Percentiles rank a stretch among this genome's conserved stretches.
phyloP scores from a whole-genome alignment of 257 asterid genomes.

The Przewalskia tangutica region DNA sequence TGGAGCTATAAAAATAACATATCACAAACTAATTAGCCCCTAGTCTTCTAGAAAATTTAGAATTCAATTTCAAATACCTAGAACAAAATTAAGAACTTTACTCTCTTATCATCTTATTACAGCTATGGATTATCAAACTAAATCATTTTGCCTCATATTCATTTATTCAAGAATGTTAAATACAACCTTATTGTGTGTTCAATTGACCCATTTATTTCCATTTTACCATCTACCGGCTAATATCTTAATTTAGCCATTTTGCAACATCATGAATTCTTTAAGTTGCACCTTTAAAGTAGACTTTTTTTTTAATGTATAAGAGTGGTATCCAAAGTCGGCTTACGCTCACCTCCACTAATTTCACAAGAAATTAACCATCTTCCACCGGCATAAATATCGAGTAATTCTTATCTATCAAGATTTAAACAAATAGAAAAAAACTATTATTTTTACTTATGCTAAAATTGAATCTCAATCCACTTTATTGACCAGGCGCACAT shows the following conservation, averaged over 20 bases:
- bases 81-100: background rate
- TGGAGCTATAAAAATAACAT: slow-evolving; percentile 31
- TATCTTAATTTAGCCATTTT: too few species aligned
- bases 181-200: background rate
- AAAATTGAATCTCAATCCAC: too few species aligned
- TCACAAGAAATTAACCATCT: too few species aligned
- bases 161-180: background rate
- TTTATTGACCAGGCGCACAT: too few species aligned
- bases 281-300: background rate
- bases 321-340: too few species aligned
- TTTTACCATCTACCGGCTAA: background rate
- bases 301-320: too few species aligned
- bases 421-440: too few species aligned
- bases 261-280: background rate
- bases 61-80: background rate
- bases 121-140: background rate
- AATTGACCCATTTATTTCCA: too few species aligned
- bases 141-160: background rate
- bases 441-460: too few species aligned
- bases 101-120: background rate
- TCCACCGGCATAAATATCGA: too few species aligned
- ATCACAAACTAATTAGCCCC: background rate
- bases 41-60: background rate
- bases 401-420: too few species aligned
- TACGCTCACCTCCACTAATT: too few species aligned